Evolutionary conservation across 805 yeast species (phyloP), one percentile per base, ranked within the genome.

Genomic region (Lipomyces japonicus): DNA sequence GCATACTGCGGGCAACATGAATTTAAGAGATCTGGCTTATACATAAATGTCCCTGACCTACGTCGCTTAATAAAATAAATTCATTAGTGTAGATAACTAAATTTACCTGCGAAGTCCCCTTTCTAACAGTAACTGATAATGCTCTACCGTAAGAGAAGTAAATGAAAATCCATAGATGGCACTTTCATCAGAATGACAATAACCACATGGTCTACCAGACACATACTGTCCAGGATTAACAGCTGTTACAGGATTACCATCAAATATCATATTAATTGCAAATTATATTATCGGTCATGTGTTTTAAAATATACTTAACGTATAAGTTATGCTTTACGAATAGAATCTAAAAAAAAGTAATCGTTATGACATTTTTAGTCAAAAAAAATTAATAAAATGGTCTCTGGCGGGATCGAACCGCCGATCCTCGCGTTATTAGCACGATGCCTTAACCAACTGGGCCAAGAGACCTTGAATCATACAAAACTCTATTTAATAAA

Each of bases 1-100:
- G 96, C 83, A 64, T 79, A 86, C 65, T 81, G 75, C 19, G 90
- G 74, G 60, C 97, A 89, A 63, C 97, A 89, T 37, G 79, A 79
- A 35, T 89, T 66, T 26, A 84, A 62, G 53, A 79, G 65, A 63
- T 90, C 96, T 0, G 86, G 80, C 61, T 75, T 77, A 63, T 79
- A 85, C 5, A 84, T 53, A 56, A 79, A 84, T 1, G 67, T 64
- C 0, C 96, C 96, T 28, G 93, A 84, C 47, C 97, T 71, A 64
- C 14, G 4, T 1, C 18, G 7, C 26, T 46, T 35, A 21, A 22
- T 21, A 23, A 18, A 18, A 19, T 12, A 25, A 10, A 12, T 22
- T 2, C 4, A 24, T 12, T n/a, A 12, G 37, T 12, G 10, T 28
- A 16, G n/a, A n/a, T 12, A 16, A 12, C 9, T 42, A 25, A 7